Evolutionary conservation across 2,329 filamentous ascomycete species (phyloP), one percentile per base, ranked within the genome.

Genomic region (Fusarium pilosicola): DNA sequence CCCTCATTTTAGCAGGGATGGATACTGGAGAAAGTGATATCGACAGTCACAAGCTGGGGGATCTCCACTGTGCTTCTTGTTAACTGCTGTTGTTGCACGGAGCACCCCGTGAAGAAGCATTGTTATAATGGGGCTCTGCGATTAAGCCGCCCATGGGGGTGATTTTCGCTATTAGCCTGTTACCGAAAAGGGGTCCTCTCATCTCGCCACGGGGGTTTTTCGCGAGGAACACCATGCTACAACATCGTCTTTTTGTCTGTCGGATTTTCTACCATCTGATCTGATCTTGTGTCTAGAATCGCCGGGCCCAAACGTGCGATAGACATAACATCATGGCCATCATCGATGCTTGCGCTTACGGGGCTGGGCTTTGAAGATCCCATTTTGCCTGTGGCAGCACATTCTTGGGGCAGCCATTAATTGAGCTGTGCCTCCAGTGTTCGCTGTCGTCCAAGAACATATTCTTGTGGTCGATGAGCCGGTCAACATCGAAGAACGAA

Each of bases 91-190:
- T 69, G 7, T 45, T 64, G 39, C 54, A 48, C 66, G 66, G 66
- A 65, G 41, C 15, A 51, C 28, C 36, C 66, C 65, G 66, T 52
- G 51, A 52, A 24, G 36, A 34, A 34, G 32, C 17, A 65, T 32
- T 58, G 65, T 39, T 57, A 64, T 34, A 52, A 65, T 69, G 66
- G 66, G 58, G 59, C 66, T 57, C 44, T 65, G 44, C 45, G 51
- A 65, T 52, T 26, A n/a, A 55, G 34, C 34, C 34, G 36, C 22
- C 34, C 58, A 48, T 49, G 39, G 66, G 36, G 44, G 22, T 52
- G 44, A 24, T 55, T 68, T 60, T 67, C 64, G 48, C 49, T 36
- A 69, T 65, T 58, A 70, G 58, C 58, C 65, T 68, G 54, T 68
- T 60, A 15, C 34, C 41, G 20, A 32, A 65, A 70, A 57, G 62